phyloP scores from a whole-genome alignment of 2,329 filamentous ascomycete species.

The Cordyceps cateniannulata region DNA sequence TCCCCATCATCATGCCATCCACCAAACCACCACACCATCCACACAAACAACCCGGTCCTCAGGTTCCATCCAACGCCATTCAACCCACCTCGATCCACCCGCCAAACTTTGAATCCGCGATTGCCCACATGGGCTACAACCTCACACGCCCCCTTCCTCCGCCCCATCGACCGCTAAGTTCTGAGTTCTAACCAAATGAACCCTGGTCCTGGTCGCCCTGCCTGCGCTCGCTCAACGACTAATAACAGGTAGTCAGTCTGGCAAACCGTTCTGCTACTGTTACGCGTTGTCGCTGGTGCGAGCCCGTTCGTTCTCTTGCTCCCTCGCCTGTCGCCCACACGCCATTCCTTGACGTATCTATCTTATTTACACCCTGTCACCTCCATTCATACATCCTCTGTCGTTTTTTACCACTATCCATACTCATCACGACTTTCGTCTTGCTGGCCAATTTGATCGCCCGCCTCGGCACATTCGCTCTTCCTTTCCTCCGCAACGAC shows the following conservation, averaged over 20 bases:
- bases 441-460: neutral
- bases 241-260: neutral
- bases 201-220: neutral
- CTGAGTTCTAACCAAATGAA: neutral
- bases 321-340: neutral
- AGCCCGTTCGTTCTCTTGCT: neutral
- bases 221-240: neutral
- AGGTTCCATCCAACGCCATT: neutral
- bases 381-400: neutral
- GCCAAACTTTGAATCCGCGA: slow-evolving; percentile 10
- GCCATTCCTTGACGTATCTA: slow-evolving; percentile 1
- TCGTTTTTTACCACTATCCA: neutral
- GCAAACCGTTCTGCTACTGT: neutral
- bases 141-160: slow-evolving; percentile 2
- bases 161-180: neutral
- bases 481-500: neutral
- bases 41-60: neutral
- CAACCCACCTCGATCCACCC: slow-evolving; percentile 2
- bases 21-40: neutral
- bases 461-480: neutral
- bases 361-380: slow-evolving; percentile 9
- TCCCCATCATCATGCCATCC: neutral
- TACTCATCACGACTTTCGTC: too few species aligned
- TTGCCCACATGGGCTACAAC: neutral
- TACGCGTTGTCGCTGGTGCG: neutral